These are phyloP conservation scores for Zymoseptoria passerinii DNA, from an alignment of 2,329 filamentous ascomycete species.

Conservation along the genomic window DNA sequence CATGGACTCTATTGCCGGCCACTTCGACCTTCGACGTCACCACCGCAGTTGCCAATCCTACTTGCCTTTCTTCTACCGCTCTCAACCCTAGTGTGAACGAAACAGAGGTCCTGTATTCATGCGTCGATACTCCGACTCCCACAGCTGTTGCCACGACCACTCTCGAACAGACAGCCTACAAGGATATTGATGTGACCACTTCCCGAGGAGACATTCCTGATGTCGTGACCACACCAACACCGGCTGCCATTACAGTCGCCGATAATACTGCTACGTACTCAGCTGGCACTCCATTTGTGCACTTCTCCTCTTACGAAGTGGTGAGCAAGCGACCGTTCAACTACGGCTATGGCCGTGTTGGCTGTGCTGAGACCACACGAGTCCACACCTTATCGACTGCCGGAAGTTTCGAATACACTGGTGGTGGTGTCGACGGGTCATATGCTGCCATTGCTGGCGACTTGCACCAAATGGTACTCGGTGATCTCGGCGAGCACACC, in stretches of 20 bases:
- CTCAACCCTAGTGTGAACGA: slow-evolving; percentile 15
- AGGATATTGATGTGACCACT: slow-evolving; percentile 19
- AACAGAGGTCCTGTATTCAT: slow-evolving; percentile 15
- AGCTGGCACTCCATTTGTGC: slow-evolving; percentile 34
- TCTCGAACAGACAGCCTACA: slow-evolving; percentile 26
- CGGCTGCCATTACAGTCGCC: slow-evolving; percentile 21
- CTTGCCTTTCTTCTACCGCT: slow-evolving; percentile 19
- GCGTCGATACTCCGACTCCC: slow-evolving; percentile 22
- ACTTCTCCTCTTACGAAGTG: slow-evolving; percentile 39
- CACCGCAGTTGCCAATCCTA: slow-evolving; percentile 21
- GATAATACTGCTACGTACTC: slow-evolving; percentile 16
- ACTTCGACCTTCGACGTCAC: slow-evolving; percentile 28
- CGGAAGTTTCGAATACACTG: slow-evolving; percentile 32
- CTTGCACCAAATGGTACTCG: slow-evolving; percentile 29
- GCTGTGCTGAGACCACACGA: slow-evolving; percentile 27
- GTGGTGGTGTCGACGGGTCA: slow-evolving; percentile 27
- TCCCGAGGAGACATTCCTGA: slow-evolving; percentile 24
- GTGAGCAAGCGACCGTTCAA: slow-evolving; percentile 25
- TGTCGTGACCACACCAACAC: slow-evolving; percentile 23
- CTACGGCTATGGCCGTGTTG: slow-evolving; percentile 22
- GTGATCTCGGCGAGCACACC: slow-evolving; percentile 16
- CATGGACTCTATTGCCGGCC: slow-evolving; percentile 26
- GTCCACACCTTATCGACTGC: slow-evolving; percentile 30
- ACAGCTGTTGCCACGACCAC: slow-evolving; percentile 25
- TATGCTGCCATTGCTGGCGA: slow-evolving; percentile 26